These are phyloP conservation scores for Fraxinus dipetala DNA, from an alignment of 305 asterid genomes.

Conservation along the genomic window DNA sequence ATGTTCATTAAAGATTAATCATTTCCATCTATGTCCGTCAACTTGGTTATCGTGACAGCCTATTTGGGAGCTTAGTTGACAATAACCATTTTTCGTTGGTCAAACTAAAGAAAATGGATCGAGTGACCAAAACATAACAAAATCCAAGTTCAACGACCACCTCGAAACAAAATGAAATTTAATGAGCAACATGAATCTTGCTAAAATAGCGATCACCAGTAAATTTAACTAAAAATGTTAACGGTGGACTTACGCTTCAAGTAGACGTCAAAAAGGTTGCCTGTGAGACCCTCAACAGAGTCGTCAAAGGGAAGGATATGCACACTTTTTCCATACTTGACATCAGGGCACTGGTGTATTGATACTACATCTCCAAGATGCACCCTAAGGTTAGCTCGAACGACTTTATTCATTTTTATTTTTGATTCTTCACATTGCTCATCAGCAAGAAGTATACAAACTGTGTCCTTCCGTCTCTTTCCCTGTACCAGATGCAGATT, in stretches of 20 bases:
- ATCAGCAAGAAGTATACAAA: constrained; percentile 43
- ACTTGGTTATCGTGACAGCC: neutral
- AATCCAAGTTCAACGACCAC: neutral
- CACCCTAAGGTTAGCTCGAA: constrained; percentile 40
- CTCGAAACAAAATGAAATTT: neutral
- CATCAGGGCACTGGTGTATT: constrained; percentile 51
- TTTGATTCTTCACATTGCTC: constrained; percentile 45
- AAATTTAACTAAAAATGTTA: neutral
- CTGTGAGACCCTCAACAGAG: constrained; percentile 47
- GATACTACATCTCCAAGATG: constrained; percentile 42
- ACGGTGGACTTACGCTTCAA: constrained; percentile 36
- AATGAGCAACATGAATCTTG: neutral
- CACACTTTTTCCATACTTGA: constrained; percentile 45
- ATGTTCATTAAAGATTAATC: neutral
- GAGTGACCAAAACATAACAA: neutral
- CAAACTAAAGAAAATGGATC: neutral
- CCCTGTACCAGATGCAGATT: constrained; percentile 27
- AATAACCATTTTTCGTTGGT: neutral
- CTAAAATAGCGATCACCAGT: neutral
- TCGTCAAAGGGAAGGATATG: constrained; percentile 49
- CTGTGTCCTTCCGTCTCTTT: constrained; percentile 41
- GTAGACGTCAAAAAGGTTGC: constrained; percentile 49
- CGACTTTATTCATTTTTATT: constrained; percentile 48
- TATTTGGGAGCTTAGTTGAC: neutral
- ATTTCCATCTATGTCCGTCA: neutral